Conservation (phyloP, 768 basidiomycete genomes). For the Mrakia hoshinonis region DNA sequence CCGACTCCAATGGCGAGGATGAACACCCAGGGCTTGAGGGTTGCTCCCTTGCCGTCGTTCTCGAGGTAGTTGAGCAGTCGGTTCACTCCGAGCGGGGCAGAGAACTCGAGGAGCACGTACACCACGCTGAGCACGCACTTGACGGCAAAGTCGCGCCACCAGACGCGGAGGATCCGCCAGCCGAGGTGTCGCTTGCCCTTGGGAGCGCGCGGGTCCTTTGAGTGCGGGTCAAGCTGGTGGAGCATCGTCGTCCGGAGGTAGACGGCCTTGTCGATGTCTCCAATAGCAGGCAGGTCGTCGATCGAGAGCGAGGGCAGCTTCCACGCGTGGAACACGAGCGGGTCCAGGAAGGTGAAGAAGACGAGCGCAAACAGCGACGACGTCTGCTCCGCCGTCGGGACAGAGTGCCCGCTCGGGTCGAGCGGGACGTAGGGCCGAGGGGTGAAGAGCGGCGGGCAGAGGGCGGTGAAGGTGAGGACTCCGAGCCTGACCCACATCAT, state of each 20-base stretch:
- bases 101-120: conserved; percentile 39
- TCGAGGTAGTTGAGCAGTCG: conserved; percentile 47
- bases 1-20: conserved; percentile 51
- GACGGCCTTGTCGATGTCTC: conserved; percentile 44
- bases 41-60: conserved; percentile 46
- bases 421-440: conserved; percentile 20
- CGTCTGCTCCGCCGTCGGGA: conserved; percentile 22
- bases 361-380: conserved; percentile 11
- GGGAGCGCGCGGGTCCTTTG: conserved; percentile 37
- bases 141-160: conserved; percentile 34
- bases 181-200: conserved; percentile 47
- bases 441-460: conserved; percentile 19
- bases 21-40: conserved; percentile 63
- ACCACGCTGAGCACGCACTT: conserved; percentile 31
- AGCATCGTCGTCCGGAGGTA: conserved; percentile 40
- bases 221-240: conserved; percentile 42
- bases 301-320: conserved; percentile 36
- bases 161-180: conserved; percentile 45
- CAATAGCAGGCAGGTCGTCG: conserved; percentile 44
- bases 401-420: not conserved
- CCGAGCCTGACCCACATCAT: conserved; percentile 26
- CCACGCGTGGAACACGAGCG: conserved; percentile 38
- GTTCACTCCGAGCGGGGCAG: conserved; percentile 38
- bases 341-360: conserved; percentile 31
- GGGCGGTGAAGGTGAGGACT: conserved; percentile 22